phyloP scores from a whole-genome alignment of 2,329 filamentous ascomycete species.

The Colletotrichum lentis region DNA sequence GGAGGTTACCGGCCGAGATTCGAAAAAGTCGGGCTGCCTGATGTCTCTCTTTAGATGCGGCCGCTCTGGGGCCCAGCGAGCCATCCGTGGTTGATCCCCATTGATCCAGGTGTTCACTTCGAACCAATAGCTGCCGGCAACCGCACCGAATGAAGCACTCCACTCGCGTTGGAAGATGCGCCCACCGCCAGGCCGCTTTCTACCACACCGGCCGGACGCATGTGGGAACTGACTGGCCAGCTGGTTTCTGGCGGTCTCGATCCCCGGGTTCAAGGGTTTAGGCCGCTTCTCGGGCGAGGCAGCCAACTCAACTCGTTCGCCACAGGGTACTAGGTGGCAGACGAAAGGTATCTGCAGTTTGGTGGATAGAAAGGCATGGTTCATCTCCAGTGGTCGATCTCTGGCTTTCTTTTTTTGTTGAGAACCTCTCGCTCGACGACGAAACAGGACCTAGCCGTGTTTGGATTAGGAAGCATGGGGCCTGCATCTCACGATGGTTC shows the following conservation, averaged over 20 bases:
- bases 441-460: conserved; percentile 32
- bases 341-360: conserved; percentile 21
- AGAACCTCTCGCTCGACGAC: conserved; percentile 29
- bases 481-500: conserved; percentile 32
- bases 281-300: conserved; percentile 3
- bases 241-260: conserved; percentile 4
- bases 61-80: conserved; percentile 26
- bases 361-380: conserved; percentile 4
- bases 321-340: conserved; percentile 9
- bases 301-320: conserved; percentile 6
- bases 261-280: conserved; percentile 30
- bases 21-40: conserved; percentile 29
- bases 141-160: neutral
- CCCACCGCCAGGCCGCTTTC: conserved; percentile 6
- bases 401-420: conserved; percentile 36
- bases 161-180: conserved; percentile 6
- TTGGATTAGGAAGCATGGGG: conserved; percentile 27
- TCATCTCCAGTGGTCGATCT: conserved; percentile 3
- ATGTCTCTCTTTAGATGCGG: conserved; percentile 29
- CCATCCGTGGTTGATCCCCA: conserved; percentile 27
- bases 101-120: conserved; percentile 10
- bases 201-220: conserved; percentile 1
- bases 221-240: conserved; percentile 16
- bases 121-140: conserved; percentile 18
- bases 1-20: conserved; percentile 23